Evolutionary conservation across 2,329 filamentous ascomycete genomes (phyloP), one percentile per base, ranked within the genome.

Genomic region (Thielaviopsis ethacetica): DNA sequence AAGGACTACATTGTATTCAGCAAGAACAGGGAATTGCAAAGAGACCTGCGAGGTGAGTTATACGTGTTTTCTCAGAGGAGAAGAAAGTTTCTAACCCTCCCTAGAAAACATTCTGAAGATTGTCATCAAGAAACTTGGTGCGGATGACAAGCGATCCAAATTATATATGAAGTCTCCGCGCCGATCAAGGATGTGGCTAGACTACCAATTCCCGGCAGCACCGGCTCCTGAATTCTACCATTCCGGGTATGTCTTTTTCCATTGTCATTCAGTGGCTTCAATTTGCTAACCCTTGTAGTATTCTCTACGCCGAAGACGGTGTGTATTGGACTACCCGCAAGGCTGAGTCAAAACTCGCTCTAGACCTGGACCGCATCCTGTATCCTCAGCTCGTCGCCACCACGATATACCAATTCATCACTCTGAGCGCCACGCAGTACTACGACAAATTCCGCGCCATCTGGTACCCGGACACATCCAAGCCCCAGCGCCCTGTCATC

Each of bases 1-100:
- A 71, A 74, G 62, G 72, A 74, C 54, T 86, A 83, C 63, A 65
- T 82, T 17, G 76, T 76, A 59, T 71, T 85, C n/a, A 79, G 75
- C 62, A 75, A 75, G 62, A 76, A 85, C 62, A 67, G 66, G 15
- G 68, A 75, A 51, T 70, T 76, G 10, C 70, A 78, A 24, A 65
- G 74, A 19, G 66, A 71, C 22, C 75, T 84, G 27, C 73, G 72
- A 49, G 57, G 60, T 62, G 64, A 44, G 74, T 12, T 34, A n/a
- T 34, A 34, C 7, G 10, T 15, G 3, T 12, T 30, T 21, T 30
- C 13, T 17, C n/a, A 47, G 19, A 17, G 4, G 9, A 51, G n/a
- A n/a, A n/a, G n/a, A n/a, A n/a, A n/a, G n/a, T n/a, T 30, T n/a
- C 52, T 58, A 58, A 58, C 21, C 17, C 34, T n/a, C 34, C 15